phyloP scores from a whole-genome alignment of 768 basidiomycete species.

The Hygrophoropsis aurantiaca region DNA sequence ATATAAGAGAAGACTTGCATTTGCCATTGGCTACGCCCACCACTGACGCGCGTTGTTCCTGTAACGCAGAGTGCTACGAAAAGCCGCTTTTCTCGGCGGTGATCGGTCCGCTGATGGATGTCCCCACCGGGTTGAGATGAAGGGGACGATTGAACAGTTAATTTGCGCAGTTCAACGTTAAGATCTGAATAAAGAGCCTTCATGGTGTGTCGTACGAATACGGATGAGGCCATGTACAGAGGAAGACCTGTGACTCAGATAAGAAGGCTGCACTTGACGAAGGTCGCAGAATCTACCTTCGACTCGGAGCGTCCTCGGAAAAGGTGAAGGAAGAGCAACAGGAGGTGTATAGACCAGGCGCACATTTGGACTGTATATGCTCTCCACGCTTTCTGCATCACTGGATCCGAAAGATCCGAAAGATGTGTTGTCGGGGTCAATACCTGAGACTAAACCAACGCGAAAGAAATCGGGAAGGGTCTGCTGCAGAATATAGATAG shows the following conservation, averaged over 20 bases:
- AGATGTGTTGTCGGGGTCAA: conserved; percentile 46
- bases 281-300: conserved; percentile 52
- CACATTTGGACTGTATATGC: conserved; percentile 61
- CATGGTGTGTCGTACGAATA: conserved; percentile 70
- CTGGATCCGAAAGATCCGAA: conserved; percentile 24
- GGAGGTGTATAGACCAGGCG: conserved; percentile 71
- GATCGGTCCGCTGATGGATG: not conserved
- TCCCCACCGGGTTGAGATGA: not conserved
- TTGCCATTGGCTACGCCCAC: conserved; percentile 65
- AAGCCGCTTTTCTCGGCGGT: conserved; percentile 55
- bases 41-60: conserved; percentile 65
- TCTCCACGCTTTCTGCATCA: conserved; percentile 37
- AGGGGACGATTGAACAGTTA: conserved; percentile 30
- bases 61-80: conserved; percentile 53
- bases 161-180: conserved; percentile 51
- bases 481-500: conserved; percentile 63
- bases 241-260: conserved; percentile 53
- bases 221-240: conserved; percentile 69
- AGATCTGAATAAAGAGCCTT: conserved; percentile 74
- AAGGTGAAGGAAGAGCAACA: conserved; percentile 59
- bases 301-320: conserved; percentile 65
- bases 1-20: conserved; percentile 47
- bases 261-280: too few relatives aligned
- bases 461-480: conserved; percentile 75
- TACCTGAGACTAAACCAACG: conserved; percentile 57